Base-by-base conservation (phyloP, 805 yeast species). In the Blastobotrys terrestris region DNA sequence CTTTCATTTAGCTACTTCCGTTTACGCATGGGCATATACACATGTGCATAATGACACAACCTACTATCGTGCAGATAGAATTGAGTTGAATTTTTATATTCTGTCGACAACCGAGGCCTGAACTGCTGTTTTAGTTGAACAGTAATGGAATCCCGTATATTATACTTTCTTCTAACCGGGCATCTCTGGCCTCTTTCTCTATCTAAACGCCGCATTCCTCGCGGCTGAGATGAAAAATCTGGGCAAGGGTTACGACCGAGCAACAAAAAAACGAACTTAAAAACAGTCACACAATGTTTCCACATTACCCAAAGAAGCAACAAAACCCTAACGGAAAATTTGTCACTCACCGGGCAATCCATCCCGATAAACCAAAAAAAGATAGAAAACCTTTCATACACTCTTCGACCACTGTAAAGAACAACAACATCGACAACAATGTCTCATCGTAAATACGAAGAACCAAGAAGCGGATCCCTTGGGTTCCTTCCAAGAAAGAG, bases 401-500 rank as follows among this genome's bases (percentile, higher is more conserved):
- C 48, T 14, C n/a, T 44, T 16, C 51, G 46, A 48, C 46, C 31
- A 19, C 11, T 39, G 26, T 11, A 39, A 40, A 42, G 11, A n/a
- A n/a, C n/a, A n/a, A n/a, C n/a, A n/a, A n/a, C n/a, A 20, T 15
- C 40, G 40, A 51, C 51, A 51, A 53, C 15, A 42, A 94, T 94
- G 99, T 94, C 99, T 77, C 99, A 94, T 94, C 89, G 99, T 87
- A 94, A 94, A 86, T 94, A 74, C 94, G 98, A 94, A 88, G 95
- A 94, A 71, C 99, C 99, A 84, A 90, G 99, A 84, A 98, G 94
- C 91, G 99, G 99, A 79, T 92, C 96, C 77, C 83, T 94, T 77
- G 99, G 98, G 74, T 94, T 90, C 96, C 83, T 72, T 51, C 99
- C 99, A 86, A 90, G 97, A 85, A 94, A 94, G 97, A 90, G 99